Evolutionary conservation across 208 protist genomes (phyloP).

Genomic region (Angomonas deanei): DNA sequence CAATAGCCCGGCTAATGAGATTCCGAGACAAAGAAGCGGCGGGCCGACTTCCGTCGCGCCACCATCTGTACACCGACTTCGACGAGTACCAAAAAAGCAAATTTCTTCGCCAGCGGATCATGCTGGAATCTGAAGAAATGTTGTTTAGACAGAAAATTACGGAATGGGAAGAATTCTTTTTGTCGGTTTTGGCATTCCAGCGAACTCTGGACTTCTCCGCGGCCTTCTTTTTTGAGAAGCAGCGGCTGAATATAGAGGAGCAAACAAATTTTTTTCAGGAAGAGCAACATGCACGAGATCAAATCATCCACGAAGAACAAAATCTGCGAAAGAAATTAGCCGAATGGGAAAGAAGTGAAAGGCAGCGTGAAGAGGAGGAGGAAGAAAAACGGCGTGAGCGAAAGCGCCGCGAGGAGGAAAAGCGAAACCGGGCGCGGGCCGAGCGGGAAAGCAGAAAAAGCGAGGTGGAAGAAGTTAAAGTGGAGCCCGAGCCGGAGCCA

Average conservation of each 20-base stretch:
- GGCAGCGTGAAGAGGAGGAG: slow-evolving; percentile 26
- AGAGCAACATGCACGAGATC: not conserved
- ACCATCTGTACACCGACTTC: slow-evolving; percentile 65
- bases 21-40: slow-evolving; percentile 14
- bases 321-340: slow-evolving; percentile 6
- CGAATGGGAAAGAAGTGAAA: slow-evolving; percentile 21
- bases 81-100: slow-evolving; percentile 41
- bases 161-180: slow-evolving; percentile 16
- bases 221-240: not conserved
- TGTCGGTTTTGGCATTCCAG: slow-evolving; percentile 6
- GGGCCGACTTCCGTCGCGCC: slow-evolving; percentile 17
- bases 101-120: slow-evolving; percentile 26
- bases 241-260: slow-evolving; percentile 2
- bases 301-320: slow-evolving; percentile 10
- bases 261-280: not conserved
- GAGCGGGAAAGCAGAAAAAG: slow-evolving; percentile 21
- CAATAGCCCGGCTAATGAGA: slow-evolving; percentile 35
- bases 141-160: slow-evolving; percentile 27
- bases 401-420: slow-evolving; percentile 51
- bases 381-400: slow-evolving; percentile 43
- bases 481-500: not conserved
- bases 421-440: slow-evolving; percentile 17
- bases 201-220: slow-evolving; percentile 9
- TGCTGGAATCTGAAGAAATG: slow-evolving; percentile 30
- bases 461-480: not conserved